Evolutionary conservation across 352 stramenopile species (phyloP).

Genomic region (Thalassiosira ordinaria): DNA sequence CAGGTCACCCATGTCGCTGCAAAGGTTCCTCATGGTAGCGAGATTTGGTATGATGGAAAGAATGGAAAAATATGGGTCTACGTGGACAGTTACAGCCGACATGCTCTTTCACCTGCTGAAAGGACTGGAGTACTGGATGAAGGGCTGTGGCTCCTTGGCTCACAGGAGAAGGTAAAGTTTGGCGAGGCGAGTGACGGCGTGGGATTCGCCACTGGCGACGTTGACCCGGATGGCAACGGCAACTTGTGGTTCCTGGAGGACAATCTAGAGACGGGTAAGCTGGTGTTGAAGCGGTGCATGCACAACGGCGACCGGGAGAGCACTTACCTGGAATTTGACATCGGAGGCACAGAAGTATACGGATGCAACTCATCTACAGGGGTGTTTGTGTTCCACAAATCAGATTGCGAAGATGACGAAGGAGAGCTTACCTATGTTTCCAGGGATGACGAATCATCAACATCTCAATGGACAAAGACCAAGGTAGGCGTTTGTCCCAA

Average conservation of each 20-base stretch:
- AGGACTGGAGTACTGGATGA: neutral
- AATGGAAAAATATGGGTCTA: constrained; percentile 21
- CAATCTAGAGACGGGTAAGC: neutral
- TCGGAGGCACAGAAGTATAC: neutral
- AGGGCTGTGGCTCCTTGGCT: constrained; percentile 20
- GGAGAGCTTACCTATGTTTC: constrained; percentile 6
- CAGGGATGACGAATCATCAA: neutral
- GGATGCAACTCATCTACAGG: constrained; percentile 12
- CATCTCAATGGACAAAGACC: neutral
- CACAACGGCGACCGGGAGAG: neutral
- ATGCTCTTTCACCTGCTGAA: too few relatives aligned
- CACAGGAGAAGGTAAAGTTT: neutral
- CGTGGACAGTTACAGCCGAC: too few relatives aligned
- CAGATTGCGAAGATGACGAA: neutral
- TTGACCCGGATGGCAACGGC: constrained; percentile 20
- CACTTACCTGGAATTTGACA: neutral
- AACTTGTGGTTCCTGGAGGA: constrained; percentile 24
- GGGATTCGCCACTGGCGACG: neutral
- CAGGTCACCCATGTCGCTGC: neutral
- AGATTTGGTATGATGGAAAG: constrained; percentile 10
- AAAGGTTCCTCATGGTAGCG: neutral
- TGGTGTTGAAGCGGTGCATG: neutral
- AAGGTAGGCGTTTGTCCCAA: neutral
- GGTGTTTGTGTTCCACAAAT: constrained; percentile 18
- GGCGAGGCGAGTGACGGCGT: neutral